These are phyloP conservation scores for Hypoxylon sp. DNA, from an alignment of 2,329 filamentous ascomycete genomes.

Conservation along the genomic window DNA sequence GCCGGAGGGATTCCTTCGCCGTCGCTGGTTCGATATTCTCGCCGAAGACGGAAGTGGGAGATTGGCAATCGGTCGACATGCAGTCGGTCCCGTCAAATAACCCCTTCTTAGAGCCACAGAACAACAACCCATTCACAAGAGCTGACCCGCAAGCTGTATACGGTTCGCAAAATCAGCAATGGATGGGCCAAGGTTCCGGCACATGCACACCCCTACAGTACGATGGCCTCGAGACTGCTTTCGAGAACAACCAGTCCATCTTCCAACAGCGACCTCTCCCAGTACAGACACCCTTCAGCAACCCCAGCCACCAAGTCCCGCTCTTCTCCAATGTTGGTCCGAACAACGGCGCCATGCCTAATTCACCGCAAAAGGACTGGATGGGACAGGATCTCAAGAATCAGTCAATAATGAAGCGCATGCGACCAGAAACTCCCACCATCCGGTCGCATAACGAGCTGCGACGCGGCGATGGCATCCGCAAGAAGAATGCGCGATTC, in stretches of 20 bases:
- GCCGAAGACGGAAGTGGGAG: slow-evolving; percentile 64
- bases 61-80: slow-evolving; percentile 72
- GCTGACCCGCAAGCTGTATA: slow-evolving; percentile 62
- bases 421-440: slow-evolving; percentile 72
- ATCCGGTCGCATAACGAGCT: slow-evolving; percentile 80
- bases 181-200: slow-evolving; percentile 71
- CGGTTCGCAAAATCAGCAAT: slow-evolving; percentile 56
- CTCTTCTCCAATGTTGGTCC: slow-evolving; percentile 62
- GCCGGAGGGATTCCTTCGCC: slow-evolving; percentile 70
- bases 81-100: slow-evolving; percentile 70
- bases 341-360: slow-evolving; percentile 59
- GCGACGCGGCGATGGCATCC: slow-evolving; percentile 83
- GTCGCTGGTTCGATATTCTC: slow-evolving; percentile 68
- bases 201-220: slow-evolving; percentile 80
- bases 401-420: slow-evolving; percentile 64
- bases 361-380: slow-evolving; percentile 68
- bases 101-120: slow-evolving; percentile 65
- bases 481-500: slow-evolving; percentile 99
- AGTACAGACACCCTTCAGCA: slow-evolving; percentile 64
- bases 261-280: slow-evolving; percentile 63
- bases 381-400: slow-evolving; percentile 59
- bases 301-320: slow-evolving; percentile 58
- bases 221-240: slow-evolving; percentile 67
- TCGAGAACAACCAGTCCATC: slow-evolving; percentile 60
- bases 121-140: slow-evolving; percentile 71